Evolutionary conservation across 139 green algal species (phyloP), one percentile per base, ranked within the genome.

Genomic region (Limnomonas spitsbergensis): DNA sequence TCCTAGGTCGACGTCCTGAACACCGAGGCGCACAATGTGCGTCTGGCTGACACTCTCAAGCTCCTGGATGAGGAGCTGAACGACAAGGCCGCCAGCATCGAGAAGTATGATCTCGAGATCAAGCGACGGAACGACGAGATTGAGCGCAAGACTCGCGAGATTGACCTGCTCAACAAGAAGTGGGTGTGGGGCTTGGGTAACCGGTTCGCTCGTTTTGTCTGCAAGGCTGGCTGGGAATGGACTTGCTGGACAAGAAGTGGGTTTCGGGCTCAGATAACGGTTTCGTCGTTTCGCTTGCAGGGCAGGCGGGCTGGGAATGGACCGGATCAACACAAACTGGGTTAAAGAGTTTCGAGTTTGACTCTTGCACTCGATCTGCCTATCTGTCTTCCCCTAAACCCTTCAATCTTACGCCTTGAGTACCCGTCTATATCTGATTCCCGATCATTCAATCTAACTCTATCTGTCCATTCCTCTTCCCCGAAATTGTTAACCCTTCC

Each of bases 1-100:
- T n/a, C n/a, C n/a, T 78, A 90, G 69, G 91, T 95, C 39, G 91
- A 96, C 81, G 79, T 93, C 4, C 87, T 95, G n/a, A 94, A 94
- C 70, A 93, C 89, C 0, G 78, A 95, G 80, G 85, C 84, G 0
- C 87, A 92, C 81, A 95, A 94, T 75, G 70, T 73, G 29, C 81
- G 85, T 27, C 84, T 97, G 77, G 52, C 81, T 4, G 89, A 94
- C 78, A 90, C 89, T 26, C 76, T 97, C 40, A 67, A 81, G 3
- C 78, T 90, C 53, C 79, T 97, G 66, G 90, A 96, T 29, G 83
- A 85, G 9, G 89, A 94, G 78, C 67, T 97, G 27, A 69, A 78
- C 1, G 90, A 94, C 29, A 95, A 94, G 83, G 56, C 73, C 38
- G 38, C 38, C 31, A 86, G 86, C 24, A 91, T 96, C 38, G 88